Evolutionary conservation across 805 yeast genomes (phyloP), one percentile per base, ranked within the genome.

Genomic region (Saturnispora dispora): DNA sequence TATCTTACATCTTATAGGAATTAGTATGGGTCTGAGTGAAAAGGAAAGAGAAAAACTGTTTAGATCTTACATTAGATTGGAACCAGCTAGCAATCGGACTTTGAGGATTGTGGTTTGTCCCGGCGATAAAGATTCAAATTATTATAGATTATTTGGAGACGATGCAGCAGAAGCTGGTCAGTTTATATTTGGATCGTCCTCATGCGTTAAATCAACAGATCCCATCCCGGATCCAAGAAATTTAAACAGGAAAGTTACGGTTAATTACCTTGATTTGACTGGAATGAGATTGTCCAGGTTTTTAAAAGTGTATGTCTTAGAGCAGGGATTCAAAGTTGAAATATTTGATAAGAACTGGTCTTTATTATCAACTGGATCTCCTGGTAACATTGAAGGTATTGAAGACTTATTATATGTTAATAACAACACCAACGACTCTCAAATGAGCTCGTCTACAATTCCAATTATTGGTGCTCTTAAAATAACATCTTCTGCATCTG

Each of bases 91-190:
- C 7, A 63, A 69, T 2, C 69, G 73, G 40, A 75, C 83, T 0
- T 61, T 91, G 22, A 75, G 96, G 43, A 70, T 88, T n/a, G 83
- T 85, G 44, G n/a, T 49, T 7, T 51, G 54, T 25, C 51, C 49
- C 10, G 56, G 56, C 3, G 96, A 89, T 63, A 79, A 82, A 54
- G 52, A 33, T 18, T 83, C 83, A 44, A 96, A 88, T 54, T 89
- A 87, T 65, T 93, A 83, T 67, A 81, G 86, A 3, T 82, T 80
- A 1, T 73, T 88, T 20, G 78, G 75, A 45, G 79, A 77, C 3
- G 96, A 91, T 64, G 96, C 98, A 4, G 73, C 75, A 43, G 74
- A 81, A 52, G 85, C 88, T 28, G 96, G 97, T 3, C 95, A 89
- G 56, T 71, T 76, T 51, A 81, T 93, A 33, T 91, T 88, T 69